Evolutionary conservation across 805 yeast genomes (phyloP).

Genomic region (Lipomyces japonicus): DNA sequence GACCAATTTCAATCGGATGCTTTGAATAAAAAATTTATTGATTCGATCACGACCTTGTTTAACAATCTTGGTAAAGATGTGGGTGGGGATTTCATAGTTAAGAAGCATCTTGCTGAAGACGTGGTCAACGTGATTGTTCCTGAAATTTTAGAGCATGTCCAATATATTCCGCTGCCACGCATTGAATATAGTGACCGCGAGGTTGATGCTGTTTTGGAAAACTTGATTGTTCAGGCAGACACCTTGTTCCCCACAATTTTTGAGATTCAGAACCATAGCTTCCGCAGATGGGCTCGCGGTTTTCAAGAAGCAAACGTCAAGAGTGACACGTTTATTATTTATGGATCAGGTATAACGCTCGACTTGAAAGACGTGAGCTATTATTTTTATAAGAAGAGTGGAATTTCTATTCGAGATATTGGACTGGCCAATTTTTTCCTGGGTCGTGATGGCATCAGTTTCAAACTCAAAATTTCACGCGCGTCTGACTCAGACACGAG

Average conservation of each 20-base stretch:
- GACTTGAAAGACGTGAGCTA: conserved; percentile 22
- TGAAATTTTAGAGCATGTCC: conserved; percentile 9
- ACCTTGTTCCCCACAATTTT: conserved; percentile 24
- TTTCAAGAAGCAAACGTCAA: neutral
- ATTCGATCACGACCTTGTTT: conserved; percentile 6
- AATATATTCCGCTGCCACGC: conserved; percentile 26
- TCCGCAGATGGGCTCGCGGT: conserved; percentile 19
- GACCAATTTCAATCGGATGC: conserved; percentile 21
- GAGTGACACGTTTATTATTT: conserved; percentile 11
- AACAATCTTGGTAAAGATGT: conserved; percentile 17
- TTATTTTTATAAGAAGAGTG: conserved; percentile 21
- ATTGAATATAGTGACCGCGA: conserved; percentile 22
- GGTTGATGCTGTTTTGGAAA: conserved; percentile 26
- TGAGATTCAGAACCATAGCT: conserved; percentile 18
- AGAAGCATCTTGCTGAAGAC: conserved; percentile 15
- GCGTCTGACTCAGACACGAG: conserved; percentile 1
- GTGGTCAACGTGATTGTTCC: conserved; percentile 20
- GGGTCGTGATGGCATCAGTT: conserved; percentile 17
- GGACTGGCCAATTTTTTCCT: conserved; percentile 26
- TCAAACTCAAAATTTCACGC: conserved; percentile 13
- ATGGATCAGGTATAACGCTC: conserved; percentile 18
- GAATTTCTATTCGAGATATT: conserved; percentile 20
- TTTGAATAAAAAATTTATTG: conserved; percentile 12
- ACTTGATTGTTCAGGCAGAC: conserved; percentile 21
- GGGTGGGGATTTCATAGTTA: conserved; percentile 4